These are phyloP conservation scores for Dysphania ambrosioides DNA, from an alignment of 148 eudicot species.

Conservation along the genomic window DNA sequence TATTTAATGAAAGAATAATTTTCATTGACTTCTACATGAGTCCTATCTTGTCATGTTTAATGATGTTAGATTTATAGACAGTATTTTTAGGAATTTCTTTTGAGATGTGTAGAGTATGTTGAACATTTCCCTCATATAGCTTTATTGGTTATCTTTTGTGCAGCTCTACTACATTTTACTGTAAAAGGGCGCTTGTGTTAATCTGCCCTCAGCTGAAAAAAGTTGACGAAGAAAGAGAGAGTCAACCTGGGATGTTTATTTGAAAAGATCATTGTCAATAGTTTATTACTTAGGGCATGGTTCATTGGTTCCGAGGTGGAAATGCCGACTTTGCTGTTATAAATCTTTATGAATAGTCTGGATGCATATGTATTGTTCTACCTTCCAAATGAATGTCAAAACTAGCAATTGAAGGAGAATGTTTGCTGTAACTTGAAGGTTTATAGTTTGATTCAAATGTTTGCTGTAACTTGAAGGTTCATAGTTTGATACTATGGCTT, in stretches of 20 bases:
- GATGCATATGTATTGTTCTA: background rate
- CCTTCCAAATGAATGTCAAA: background rate
- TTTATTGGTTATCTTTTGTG: background rate
- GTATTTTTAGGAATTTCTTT: background rate
- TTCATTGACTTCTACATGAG: no score
- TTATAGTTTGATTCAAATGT: background rate
- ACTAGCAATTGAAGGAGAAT: background rate
- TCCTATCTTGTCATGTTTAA: background rate
- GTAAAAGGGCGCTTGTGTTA: conserved; percentile 6
- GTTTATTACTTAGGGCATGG: background rate
- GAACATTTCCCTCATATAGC: background rate
- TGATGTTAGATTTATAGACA: background rate
- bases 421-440: background rate
- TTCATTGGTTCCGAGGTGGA: background rate
- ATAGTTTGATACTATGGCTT: no score
- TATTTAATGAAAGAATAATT: background rate
- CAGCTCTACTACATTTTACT: conserved; percentile 3
- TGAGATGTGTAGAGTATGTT: background rate
- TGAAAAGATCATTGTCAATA: background rate
- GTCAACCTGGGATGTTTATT: background rate
- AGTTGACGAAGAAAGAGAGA: background rate
- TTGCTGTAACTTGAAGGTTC: background rate
- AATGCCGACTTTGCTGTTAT: background rate
- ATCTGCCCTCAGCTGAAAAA: background rate
- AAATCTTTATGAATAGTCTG: background rate